These are phyloP conservation scores for Amylostereum chailletii DNA, from an alignment of 1,284 basidiomycete species.

Conservation along the genomic window DNA sequence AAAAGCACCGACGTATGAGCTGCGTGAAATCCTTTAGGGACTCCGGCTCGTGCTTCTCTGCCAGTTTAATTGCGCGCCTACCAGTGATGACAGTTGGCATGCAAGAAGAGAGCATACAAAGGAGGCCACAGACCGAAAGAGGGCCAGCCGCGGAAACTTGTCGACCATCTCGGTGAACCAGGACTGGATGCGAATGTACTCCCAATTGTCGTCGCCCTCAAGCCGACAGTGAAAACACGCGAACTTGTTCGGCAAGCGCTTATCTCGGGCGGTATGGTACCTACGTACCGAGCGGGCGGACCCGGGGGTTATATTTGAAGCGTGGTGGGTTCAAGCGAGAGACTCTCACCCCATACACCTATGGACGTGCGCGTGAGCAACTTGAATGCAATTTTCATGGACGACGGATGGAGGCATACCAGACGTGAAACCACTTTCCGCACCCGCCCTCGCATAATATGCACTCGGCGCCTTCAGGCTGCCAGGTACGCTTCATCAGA, in stretches of 20 bases:
- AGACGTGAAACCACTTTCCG: conserved; percentile 63
- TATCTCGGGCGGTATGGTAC: conserved; percentile 51
- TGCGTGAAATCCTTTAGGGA: conserved; percentile 38
- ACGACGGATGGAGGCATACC: conserved; percentile 33
- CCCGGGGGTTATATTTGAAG: not conserved
- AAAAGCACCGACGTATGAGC: not conserved
- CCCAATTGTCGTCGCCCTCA: conserved; percentile 55
- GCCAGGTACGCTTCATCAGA: not conserved
- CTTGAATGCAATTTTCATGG: not conserved
- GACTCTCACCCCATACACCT: conserved; percentile 70
- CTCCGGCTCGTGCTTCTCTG: conserved; percentile 41
- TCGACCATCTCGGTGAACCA: conserved; percentile 50
- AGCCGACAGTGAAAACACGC: conserved; percentile 67
- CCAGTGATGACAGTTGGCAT: conserved; percentile 3
- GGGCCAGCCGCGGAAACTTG: conserved; percentile 56
- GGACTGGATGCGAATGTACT: conserved; percentile 47
- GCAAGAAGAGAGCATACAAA: not conserved
- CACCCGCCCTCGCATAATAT: conserved; percentile 64
- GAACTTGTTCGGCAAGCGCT: conserved; percentile 47
- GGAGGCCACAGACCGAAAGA: conserved; percentile 45
- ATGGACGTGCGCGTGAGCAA: not conserved
- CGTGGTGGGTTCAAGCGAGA: conserved; percentile 1
- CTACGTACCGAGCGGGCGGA: conserved; percentile 23
- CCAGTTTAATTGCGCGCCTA: conserved; percentile 69
- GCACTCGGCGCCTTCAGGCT: conserved; percentile 42